Evolutionary conservation across 768 basidiomycete genomes (phyloP).

Genomic region (Lentinula sp.): DNA sequence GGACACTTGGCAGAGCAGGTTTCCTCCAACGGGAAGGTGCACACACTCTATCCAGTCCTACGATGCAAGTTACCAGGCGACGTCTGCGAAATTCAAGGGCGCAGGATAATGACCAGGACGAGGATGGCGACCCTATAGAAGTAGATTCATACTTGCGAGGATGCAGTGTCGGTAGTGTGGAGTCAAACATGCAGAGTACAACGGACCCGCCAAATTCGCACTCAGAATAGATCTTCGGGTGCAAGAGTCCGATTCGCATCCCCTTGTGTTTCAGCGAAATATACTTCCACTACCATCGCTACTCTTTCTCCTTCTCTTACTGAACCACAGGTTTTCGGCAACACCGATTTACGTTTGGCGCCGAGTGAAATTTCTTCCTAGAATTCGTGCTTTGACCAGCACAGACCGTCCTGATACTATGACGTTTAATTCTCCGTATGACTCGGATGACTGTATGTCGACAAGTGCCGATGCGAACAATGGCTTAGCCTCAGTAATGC

Average conservation of each 20-base stretch:
- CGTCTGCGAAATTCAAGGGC: neutral
- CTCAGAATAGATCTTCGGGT: neutral
- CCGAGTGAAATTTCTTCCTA: neutral
- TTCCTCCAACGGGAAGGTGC: neutral
- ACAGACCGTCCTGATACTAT: neutral
- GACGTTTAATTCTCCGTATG: neutral
- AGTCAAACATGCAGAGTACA: neutral
- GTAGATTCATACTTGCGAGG: neutral
- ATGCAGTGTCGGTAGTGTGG: neutral
- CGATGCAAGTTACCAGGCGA: neutral
- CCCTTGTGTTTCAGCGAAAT: neutral
- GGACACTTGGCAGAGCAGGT: neutral
- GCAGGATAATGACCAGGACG: neutral
- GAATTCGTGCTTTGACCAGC: neutral
- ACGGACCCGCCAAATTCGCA: neutral
- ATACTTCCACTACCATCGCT: neutral
- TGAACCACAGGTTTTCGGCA: neutral
- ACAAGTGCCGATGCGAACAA: neutral
- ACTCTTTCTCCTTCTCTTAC: too few relatives aligned
- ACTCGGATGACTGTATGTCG: neutral
- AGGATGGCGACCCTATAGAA: neutral
- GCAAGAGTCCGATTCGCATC: neutral
- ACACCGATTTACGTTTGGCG: neutral
- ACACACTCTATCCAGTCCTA: neutral
- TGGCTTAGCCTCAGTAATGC: neutral